Base-by-base conservation (phyloP, 2,329 filamentous ascomycete species). In the Dothideomycetes sp. region DNA sequence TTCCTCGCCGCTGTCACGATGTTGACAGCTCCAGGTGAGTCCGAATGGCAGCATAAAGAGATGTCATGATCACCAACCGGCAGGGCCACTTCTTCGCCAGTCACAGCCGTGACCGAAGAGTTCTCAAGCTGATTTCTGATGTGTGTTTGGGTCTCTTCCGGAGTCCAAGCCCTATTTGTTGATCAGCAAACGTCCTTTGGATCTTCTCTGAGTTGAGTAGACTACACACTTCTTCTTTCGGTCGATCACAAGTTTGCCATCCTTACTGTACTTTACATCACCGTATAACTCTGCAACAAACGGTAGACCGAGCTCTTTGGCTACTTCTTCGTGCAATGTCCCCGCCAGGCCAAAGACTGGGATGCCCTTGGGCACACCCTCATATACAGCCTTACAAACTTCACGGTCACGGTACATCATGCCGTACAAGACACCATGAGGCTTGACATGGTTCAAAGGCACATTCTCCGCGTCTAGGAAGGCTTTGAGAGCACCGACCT, bases 401-500 rank as follows among this genome's bases (percentile, higher is more conserved):
- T 71, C 69, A 37, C 62, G 61, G 47, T 74, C 67, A 45, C 70
- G 55, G 33, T 57, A 57, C 48, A 70, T 71, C 69, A 73, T 73
- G 4, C 70, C 70, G 51, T 76, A 79, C 2, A 80, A 61, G 16
- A 73, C 67, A 4, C 75, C 74, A 42, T 80, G 76, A 2, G 76
- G 74, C 53, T 78, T 81, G 28, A 81, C 70, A 48, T 81, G 78
- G 48, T 76, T 66, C 18, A 82, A 56, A 11, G 64, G 58, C 5
- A 79, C 57, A 11, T 64, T 66, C 49, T 79, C 76, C 0, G 66
- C 67, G 23, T 74, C 68, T 2, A 81, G 60, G 46, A 80, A 75
- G 1, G 61, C 76, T 45, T 74, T 69, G 2, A 81, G 61, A 0
- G 77, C 75, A 2, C 78, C 78, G 23, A 82, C 69, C 52, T 81